Evolutionary conservation across 139 green algal species (phyloP), one percentile per base, ranked within the genome.

Genomic region (Nannochloris sp.): DNA sequence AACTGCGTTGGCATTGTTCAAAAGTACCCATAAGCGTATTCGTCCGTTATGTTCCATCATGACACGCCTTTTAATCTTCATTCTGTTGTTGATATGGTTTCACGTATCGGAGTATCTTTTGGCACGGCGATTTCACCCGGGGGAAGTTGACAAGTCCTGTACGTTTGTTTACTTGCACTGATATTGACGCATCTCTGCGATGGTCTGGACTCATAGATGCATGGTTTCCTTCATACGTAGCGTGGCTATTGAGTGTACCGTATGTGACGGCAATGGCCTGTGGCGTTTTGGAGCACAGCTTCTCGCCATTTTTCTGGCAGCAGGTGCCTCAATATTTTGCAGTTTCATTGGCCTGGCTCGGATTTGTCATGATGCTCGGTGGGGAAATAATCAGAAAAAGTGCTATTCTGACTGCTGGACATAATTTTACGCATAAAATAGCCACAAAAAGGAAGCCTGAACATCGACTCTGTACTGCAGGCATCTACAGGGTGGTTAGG

Each of bases 341-440:
- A 40, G 27, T 29, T 29, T 29, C 27, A 29, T 29, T 29, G 15
- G 44, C 46, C 8, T 24, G 15, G n/a, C 21, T 73, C 6, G 84
- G 84, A 3, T 34, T 87, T 44, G 50, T 27, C 2, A 64, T 82
- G 21, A 46, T 87, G 1, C 21, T 87, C 3, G 29, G 55, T 3
- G 86, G 81, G 0, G 86, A 93, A 51, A 29, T 50, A 2, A 48
- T 90, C 18, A 53, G 86, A 0, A 93, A 93, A 53, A 31, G 61
- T 37, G 86, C 73, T 1, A 87, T 88, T 73, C 55, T 88, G 15
- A 81, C 73, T 16, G 85, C 85, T 5, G 23, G 66, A 8, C 40
- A 65, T 16, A 82, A 76, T 43, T 93, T 93, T 61, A 93, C 86
- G 4, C 86, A 91, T 66, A 16, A 72, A n/a, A 74, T 91, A 10